Conservation (phyloP, 768 basidiomycete genomes). For the Rhodotorula diobovata region DNA sequence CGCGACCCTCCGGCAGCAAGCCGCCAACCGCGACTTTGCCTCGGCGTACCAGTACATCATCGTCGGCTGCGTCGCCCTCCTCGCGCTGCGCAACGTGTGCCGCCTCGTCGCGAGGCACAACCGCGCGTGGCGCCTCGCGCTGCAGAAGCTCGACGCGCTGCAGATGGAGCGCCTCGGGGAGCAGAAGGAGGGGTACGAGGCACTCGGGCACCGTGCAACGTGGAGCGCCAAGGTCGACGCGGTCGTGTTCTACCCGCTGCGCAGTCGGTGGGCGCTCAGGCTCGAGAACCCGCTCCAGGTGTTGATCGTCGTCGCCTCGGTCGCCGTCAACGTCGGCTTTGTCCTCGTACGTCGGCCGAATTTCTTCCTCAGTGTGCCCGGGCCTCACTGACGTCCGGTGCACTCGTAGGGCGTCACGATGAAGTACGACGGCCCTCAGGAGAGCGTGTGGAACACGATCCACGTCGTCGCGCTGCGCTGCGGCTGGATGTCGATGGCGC, state of each 20-base stretch:
- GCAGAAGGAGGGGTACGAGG: neutral
- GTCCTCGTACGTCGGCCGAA: constrained; percentile 28
- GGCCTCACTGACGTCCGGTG: too few relatives aligned
- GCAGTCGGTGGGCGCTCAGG: constrained; percentile 10
- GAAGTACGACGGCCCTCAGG: constrained; percentile 7
- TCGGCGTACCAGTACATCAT: constrained; percentile 28
- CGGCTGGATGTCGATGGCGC: constrained; percentile 34
- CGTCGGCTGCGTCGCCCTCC: constrained; percentile 12
- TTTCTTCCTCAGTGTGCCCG: neutral
- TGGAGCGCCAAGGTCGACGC: constrained; percentile 22
- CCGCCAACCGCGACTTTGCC: constrained; percentile 20
- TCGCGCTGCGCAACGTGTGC: constrained; percentile 18
- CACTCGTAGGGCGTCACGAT: constrained; percentile 1
- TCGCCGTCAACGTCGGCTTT: constrained; percentile 31
- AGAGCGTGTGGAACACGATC: constrained; percentile 12
- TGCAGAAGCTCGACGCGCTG: constrained; percentile 23
- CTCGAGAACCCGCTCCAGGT: constrained; percentile 29
- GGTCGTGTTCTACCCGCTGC: constrained; percentile 14
- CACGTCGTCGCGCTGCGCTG: constrained; percentile 32
- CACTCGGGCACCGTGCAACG: constrained; percentile 18
- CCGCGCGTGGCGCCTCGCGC: constrained; percentile 15
- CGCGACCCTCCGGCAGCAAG: constrained; percentile 17
- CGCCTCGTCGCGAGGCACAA: constrained; percentile 10
- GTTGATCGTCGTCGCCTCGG: constrained; percentile 17
- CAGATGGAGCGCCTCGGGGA: constrained; percentile 21